Base-by-base conservation (phyloP, 345 rosid genomes). In the Clarkia xantiana region DNA sequence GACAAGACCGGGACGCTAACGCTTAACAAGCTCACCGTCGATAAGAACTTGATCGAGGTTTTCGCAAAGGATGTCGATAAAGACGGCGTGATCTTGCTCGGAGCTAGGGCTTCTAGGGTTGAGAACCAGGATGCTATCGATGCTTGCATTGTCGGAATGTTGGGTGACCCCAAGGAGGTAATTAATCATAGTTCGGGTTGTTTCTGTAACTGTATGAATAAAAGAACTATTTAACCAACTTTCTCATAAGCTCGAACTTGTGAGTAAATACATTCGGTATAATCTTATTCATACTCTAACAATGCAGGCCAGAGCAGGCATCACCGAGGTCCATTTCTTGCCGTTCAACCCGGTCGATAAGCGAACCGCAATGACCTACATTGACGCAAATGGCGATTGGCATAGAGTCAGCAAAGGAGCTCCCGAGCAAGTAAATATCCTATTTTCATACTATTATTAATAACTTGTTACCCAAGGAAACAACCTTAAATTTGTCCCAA, bases 1-100 rank as follows among this genome's bases (percentile, higher is more conserved):
- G 94, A 84, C 67, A 84, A 84, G 72, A 84, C 94, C 11, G 86
- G 94, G 48, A 84, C 94, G 55, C 89, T 84, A 17, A 84, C 94
- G 11, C 89, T 84, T 43, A 84, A 84, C 77, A 84, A 81, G 67
- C 89, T 84, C 49, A 84, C 94, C 0, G 94, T 84, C 17, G 94
- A 84, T 65, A 84, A 59, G 52, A 72, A 61, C 69, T 60, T 84
- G 80, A 61, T 84, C 59, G 94, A 84, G 80, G 73, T 68, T 1
- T 84, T 81, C 45, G 64, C 52, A 5, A 84, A 79, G 60, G 84
- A 81, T 52, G 44, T 68, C 12, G 90, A 84, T 67, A 75, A 71
- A 58, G 86, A 81, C 1, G 57, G 49, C 0, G 57, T 84, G 42
- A 71, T 84, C 62, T 63, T 84, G 56, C 62, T 66, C 39, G 94